Conservation (phyloP, 805 yeast genomes). For the Jamesozyma gamospora region DNA sequence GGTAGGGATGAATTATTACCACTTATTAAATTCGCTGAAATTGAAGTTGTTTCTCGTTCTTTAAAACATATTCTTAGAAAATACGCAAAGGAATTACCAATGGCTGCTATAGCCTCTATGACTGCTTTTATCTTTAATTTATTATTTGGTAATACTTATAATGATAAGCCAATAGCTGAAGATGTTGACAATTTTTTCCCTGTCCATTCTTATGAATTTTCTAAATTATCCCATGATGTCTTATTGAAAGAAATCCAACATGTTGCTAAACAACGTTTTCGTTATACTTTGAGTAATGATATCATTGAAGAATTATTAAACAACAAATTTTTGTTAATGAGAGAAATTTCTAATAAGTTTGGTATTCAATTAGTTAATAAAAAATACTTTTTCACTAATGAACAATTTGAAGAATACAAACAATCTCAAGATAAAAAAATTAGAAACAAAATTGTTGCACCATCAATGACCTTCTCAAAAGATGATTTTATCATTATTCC, state of each 20-base stretch:
- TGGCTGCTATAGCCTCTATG: slow-evolving; percentile 45
- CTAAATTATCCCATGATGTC: slow-evolving; percentile 36
- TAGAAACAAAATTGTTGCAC: slow-evolving; percentile 24
- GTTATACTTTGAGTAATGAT: slow-evolving; percentile 42
- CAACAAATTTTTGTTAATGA: slow-evolving; percentile 39
- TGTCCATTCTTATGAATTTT: slow-evolving; percentile 33
- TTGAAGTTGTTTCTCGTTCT: slow-evolving; percentile 73
- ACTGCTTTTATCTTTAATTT: slow-evolving; percentile 65
- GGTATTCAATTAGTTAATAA: slow-evolving; percentile 76
- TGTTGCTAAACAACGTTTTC: slow-evolving; percentile 54
- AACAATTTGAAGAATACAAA: slow-evolving; percentile 26
- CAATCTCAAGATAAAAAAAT: slow-evolving; percentile 30
- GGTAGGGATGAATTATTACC: slow-evolving; percentile 34
- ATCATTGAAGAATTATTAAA: slow-evolving; percentile 36
- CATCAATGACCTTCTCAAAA: slow-evolving; percentile 39
- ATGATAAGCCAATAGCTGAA: slow-evolving; percentile 32
- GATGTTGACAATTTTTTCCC: slow-evolving; percentile 40
- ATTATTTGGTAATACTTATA: slow-evolving; percentile 46
- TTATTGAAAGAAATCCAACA: slow-evolving; percentile 37
- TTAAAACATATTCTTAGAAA: slow-evolving; percentile 62
- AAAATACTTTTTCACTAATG: slow-evolving; percentile 34
- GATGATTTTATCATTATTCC: slow-evolving; percentile 71
- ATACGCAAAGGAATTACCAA: slow-evolving; percentile 37
- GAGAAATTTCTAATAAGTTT: slow-evolving; percentile 63
- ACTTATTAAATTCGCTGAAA: slow-evolving; percentile 36